Evolutionary conservation across 2,329 filamentous ascomycete species (phyloP), one percentile per base, ranked within the genome.

Genomic region (Penicillium sp.): DNA sequence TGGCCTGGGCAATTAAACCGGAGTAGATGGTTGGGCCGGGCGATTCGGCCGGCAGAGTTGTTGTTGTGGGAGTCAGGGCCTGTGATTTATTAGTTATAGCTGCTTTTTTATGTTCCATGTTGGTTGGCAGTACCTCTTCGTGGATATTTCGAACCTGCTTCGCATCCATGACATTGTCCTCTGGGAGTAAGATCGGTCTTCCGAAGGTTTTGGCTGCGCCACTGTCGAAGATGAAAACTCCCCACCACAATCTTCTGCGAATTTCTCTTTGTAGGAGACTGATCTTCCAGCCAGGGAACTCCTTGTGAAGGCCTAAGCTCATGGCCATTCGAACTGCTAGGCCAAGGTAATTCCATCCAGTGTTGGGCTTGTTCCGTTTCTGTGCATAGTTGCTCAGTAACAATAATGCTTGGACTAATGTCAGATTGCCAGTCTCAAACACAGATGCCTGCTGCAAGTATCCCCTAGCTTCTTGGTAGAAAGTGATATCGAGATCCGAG

Each of bases 161-260:
- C 16, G 74, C 73, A 50, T 80, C 77, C 61, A 79, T 74, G 16
- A 74, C 72, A 41, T 73, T 73, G 14, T 76, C 72, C 37, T 75
- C 72, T 4, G 78, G 78, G 50, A 77, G 72, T 19, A 77, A 70
- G 48, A 80, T 71, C 0, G 79, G 79, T 33, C 79, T 73, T 22
- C 77, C 77, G 58, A 80, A 80, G 0, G 79, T 81, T 49, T 81
- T 77, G 25, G 76, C 75, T 14, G 78, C 79, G n/a, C 79, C 79
- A 17, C 75, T 75, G 50, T 78, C 76, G 59, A 81, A 79, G 11
- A 78, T 75, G 55, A 75, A 80, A 2, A 75, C 71, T 25, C 72
- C 70, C 73, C 74, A 76, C 69, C 75, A 77, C 28, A 77, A 56
- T 48, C 75, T 65, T 55, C 75, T 62, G 41, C 75, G 69, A 4